Base-by-base conservation (phyloP, 2,329 filamentous ascomycete species). In the Trichoderma semiorbis region DNA sequence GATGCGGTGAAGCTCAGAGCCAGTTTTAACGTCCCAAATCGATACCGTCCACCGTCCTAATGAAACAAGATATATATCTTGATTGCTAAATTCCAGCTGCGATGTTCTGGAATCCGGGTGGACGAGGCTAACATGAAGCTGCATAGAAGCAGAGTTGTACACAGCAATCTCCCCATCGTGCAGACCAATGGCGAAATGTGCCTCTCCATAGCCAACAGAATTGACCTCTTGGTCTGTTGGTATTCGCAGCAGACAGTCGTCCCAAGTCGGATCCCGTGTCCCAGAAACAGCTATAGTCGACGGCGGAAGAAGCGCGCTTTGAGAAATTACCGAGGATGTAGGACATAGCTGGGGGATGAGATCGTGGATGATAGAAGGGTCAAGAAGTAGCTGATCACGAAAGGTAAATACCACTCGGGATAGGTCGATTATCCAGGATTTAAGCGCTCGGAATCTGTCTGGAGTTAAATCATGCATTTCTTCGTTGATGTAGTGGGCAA, bases 301-400 rank as follows among this genome's bases (percentile, higher is more conserved):
- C 7, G 61, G 47, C 7, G n/a, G 26, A 16, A 58, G 24, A 8
- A 16, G 24, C 28, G 32, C 36, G 11, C 28, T 53, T 10, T 16
- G 26, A 28, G 69, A 36, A 43, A 71, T 21, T 7, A 43, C 34
- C 14, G 60, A 43, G 34, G 30, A 34, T 10, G 28, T 28, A 4
- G 69, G 69, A 21, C 69, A 71, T 32, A 71, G 53, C 3, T 32
- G 28, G 14, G 69, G 69, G n/a, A 71, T 71, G 16, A 71, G 28
- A 43, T 64, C 61, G 36, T 71, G 61, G 39, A 71, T 71, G 6
- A 63, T 36, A 21, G 43, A 58, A 16, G 69, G 69, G 21, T 58
- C 34, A 10, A 39, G 32, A 18, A 16, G 50, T 16, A 71, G 61
- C 47, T 57, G 69, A 30, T 43, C 34, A 47, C 30, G 43, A 24